Conservation (phyloP, 106 monocot genomes). For the Dioscorea dumetorum region DNA sequence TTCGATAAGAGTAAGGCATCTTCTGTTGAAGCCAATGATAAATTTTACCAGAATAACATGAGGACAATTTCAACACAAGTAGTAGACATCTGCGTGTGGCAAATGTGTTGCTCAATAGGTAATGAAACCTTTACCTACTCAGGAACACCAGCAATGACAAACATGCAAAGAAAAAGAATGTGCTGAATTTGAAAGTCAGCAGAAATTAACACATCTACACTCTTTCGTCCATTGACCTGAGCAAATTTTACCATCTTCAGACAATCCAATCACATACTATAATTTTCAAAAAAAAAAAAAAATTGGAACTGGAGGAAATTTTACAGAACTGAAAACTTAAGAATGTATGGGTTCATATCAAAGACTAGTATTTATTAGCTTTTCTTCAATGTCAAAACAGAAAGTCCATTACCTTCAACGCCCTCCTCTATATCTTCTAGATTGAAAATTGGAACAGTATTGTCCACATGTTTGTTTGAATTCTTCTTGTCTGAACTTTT, state of each 20-base stretch:
- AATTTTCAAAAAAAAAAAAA: too few relatives aligned
- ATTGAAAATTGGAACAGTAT: constrained; percentile 31
- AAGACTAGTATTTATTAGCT: not conserved
- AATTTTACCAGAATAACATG: not conserved
- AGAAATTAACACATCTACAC: too few relatives aligned
- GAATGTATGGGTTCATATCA: not conserved
- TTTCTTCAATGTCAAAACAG: not conserved
- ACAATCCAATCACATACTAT: not conserved
- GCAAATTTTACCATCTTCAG: not conserved
- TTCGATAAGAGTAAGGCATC: not conserved
- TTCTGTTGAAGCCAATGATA: not conserved
- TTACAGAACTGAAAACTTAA: not conserved
- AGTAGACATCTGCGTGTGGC: too few relatives aligned
- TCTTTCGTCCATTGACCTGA: not conserved
- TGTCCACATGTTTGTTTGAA: constrained; percentile 25
- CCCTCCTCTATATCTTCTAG: constrained; percentile 48
- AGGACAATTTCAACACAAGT: too few relatives aligned
- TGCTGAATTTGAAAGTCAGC: too few relatives aligned
- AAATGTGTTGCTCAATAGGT: too few relatives aligned
- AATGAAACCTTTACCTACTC: too few relatives aligned
- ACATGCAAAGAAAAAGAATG: too few relatives aligned
- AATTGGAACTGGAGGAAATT: not conserved
- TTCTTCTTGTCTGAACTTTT: constrained; percentile 34
- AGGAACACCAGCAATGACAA: too few relatives aligned
- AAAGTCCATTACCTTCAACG: constrained; percentile 25